Evolutionary conservation across 164 flowering plant genomes (phyloP), one percentile per base, ranked within the genome.

Genomic region (Kalanchoe fedtschenkoi): DNA sequence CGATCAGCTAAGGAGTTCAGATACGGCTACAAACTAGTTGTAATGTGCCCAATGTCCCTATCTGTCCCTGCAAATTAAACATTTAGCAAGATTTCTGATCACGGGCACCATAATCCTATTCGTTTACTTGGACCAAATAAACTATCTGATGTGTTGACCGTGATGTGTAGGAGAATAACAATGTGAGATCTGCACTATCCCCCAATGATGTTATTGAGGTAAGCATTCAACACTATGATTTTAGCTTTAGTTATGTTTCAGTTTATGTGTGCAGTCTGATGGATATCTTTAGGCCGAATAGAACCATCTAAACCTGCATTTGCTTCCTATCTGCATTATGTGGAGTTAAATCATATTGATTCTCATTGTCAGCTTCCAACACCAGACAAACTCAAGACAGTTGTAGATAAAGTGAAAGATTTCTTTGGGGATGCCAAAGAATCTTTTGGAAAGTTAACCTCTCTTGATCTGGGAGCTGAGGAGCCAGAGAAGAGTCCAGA

Each of bases 11-110:
- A 79, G 17, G 86, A 84, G 28, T 93, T 93, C 68, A 75, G 86
- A 83, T 89, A 89, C 68, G 98, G 98, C 69, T 89, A 81, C 87
- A 93, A 93, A 64, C 80, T 89, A 74, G 88, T 93, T 51, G 97
- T 93, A 87, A 82, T 69, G 76, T 67, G 61, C 63, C 62, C 44
- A 4, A 46, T 67, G 62, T 61, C 60, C 46, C 7, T 56, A 47
- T 16, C 39, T 58, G 28, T 67, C 61, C 34, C 46, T 62, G 0
- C 38, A 16, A 33, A 32, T 32, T 33, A 32, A 33, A 7, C 16
- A n/a, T 32, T 32, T 58, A 32, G 38, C 24, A 0, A 2, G 19
- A 32, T 58, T 58, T 19, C 13, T 58, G 24, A 39, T 51, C 19
- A 24, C 15, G 4, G 15, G 42, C 22, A 11, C 29, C 8, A 22